Evolutionary conservation across 768 basidiomycete species (phyloP).

Genomic region (Boletus rex-veris): DNA sequence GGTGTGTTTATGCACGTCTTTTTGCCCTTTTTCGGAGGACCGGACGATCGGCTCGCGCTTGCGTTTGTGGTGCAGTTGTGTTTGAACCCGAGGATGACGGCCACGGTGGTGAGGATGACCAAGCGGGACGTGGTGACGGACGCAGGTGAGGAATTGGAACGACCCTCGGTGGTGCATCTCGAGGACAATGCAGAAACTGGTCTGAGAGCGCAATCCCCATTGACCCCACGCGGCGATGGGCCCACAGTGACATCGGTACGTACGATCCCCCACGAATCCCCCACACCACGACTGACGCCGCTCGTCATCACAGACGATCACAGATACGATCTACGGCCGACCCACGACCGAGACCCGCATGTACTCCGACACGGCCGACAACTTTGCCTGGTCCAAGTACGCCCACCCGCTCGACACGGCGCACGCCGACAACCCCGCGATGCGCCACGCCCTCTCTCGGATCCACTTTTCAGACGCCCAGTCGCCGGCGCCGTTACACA

Average conservation of each 20-base stretch:
- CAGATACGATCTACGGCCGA: conserved; percentile 71
- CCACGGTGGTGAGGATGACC: conserved; percentile 68
- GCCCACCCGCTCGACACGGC: conserved; percentile 27
- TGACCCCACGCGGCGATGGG: background rate
- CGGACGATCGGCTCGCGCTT: conserved; percentile 86
- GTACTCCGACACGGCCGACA: conserved; percentile 83
- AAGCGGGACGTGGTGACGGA: conserved; percentile 40
- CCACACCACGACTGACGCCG: background rate
- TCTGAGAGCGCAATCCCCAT: background rate
- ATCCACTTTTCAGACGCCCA: conserved; percentile 58
- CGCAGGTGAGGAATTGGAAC: conserved; percentile 20
- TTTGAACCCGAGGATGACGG: conserved; percentile 59
- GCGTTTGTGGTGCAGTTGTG: conserved; percentile 85
- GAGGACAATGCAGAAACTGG: background rate
- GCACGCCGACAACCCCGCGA: background rate
- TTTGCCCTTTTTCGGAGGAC: conserved; percentile 91
- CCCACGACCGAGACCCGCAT: conserved; percentile 60
- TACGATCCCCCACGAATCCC: background rate
- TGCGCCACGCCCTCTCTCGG: conserved; percentile 44
- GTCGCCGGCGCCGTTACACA: conserved; percentile 59
- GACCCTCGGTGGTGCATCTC: conserved; percentile 23
- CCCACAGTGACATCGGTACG: conserved; percentile 6
- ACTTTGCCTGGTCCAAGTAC: conserved; percentile 68
- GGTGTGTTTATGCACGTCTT: conserved; percentile 61
- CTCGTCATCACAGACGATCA: conserved; percentile 24